Conservation (phyloP, 2,329 filamentous ascomycete genomes). For the Didymella segeticola region DNA sequence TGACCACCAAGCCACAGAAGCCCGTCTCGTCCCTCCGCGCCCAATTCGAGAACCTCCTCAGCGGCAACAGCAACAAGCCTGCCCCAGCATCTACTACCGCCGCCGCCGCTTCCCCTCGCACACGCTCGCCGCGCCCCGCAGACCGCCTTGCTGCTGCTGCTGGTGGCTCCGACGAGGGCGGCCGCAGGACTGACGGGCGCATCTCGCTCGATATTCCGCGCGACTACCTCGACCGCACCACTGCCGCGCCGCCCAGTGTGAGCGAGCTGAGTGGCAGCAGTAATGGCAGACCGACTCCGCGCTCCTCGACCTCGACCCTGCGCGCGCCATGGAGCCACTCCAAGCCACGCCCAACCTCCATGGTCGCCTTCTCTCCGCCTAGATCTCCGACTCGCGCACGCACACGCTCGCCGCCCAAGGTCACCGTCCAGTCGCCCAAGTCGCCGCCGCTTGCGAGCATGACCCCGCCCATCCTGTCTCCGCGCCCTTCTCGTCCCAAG, state of each 20-base stretch:
- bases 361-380: conserved; percentile 56
- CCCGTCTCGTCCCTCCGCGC: conserved; percentile 82
- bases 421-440: conserved; percentile 72
- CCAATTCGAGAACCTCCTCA: conserved; percentile 80
- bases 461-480: conserved; percentile 40
- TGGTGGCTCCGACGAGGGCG: too few relatives aligned
- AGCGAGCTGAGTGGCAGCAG: conserved; percentile 49
- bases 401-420: conserved; percentile 65
- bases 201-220: conserved; percentile 53
- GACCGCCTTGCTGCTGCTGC: conserved; percentile 38
- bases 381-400: conserved; percentile 55
- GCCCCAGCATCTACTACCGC: too few relatives aligned
- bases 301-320: conserved; percentile 48
- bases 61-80: conserved; percentile 40
- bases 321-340: conserved; percentile 45
- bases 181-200: conserved; percentile 41
- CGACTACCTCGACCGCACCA: conserved; percentile 28
- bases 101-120: conserved; percentile 32
- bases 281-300: conserved; percentile 41
- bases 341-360: conserved; percentile 55
- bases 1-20: conserved; percentile 61
- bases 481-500: conserved; percentile 38
- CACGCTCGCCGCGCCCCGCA: conserved; percentile 42
- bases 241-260: conserved; percentile 36
- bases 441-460: conserved; percentile 61